Base-by-base conservation (phyloP, 495 filamentous ascomycete genomes). In the Neurospora sp. region DNA sequence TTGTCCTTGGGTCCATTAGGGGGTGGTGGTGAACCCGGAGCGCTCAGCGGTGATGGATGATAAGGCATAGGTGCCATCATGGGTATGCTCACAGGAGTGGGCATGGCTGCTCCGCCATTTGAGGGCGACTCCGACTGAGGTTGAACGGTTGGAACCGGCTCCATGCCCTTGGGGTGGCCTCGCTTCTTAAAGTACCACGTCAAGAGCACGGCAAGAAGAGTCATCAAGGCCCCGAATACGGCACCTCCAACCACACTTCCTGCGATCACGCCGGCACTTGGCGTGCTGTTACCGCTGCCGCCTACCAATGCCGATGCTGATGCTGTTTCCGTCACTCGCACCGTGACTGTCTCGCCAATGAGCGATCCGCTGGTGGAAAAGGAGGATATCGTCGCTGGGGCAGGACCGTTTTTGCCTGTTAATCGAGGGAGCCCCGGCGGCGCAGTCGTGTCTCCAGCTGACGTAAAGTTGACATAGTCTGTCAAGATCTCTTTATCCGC, bases 401-500 rank as follows among this genome's bases (percentile, higher is more conserved):
- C 48, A 18, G 71, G 71, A n/a, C 59, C 71, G 39, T 69, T 72
- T 8, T 27, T n/a, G 37, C 71, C 71, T n/a, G 71, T 69, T 38
- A 72, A 59, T 9, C 23, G 18, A 14, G 71, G 54, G 16, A 69
- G 35, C 9, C 35, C 54, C 3, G 39, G 12, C 14, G 2, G 40
- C 5, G 16, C 71, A 16, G 46, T 69, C 5, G 48, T 72, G 2
- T 69, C 27, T 31, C 71, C 71, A n/a, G 39, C 54, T 5, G 54
- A 66, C 18, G 71, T 72, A 39, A 72, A 69, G 54, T 41, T n/a
- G 71, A 41, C 37, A 38, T 31, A 41, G 8, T 8, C 27, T 16
- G 54, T 69, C 14, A 40, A 38, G 23, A 23, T 23, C 37, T 23
- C 5, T 48, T 18, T 72, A 12, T 69, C 14, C 16, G 7, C 31